phyloP scores from a whole-genome alignment of 164 flowering plant genomes.

The Echeveria elegans region DNA sequence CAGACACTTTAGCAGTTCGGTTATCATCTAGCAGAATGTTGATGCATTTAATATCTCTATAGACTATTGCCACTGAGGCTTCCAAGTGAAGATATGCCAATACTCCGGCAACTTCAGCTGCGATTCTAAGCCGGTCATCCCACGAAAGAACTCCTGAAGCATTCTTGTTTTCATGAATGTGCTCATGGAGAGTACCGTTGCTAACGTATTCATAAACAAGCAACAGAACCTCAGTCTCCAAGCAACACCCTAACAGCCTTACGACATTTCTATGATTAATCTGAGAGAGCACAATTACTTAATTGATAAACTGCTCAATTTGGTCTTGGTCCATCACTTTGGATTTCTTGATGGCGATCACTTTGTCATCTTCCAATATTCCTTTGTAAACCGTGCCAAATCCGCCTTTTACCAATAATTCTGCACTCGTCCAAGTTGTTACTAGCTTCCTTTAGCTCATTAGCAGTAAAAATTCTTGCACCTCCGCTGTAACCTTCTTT shows the following conservation, averaged over 20 bases:
- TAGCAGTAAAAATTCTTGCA: conserved; percentile 4
- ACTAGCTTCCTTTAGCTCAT: conserved; percentile 23
- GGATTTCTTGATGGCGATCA: no score
- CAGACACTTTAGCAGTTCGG: conserved; percentile 28
- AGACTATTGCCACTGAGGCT: conserved; percentile 3
- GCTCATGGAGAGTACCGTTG: conserved; percentile 20
- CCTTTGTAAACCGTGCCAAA: no score
- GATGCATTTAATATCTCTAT: background rate
- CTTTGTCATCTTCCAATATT: no score
- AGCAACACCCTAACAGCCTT: conserved; percentile 5
- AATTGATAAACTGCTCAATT: conserved; percentile 38
- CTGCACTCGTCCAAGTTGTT: conserved; percentile 21
- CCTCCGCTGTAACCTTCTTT: background rate
- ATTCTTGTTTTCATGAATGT: conserved; percentile 16
- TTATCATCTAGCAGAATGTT: no score
- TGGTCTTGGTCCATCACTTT: no score
- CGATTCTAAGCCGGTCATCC: background rate
- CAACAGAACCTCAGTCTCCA: background rate
- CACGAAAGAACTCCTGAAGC: background rate
- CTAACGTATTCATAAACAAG: conserved; percentile 39
- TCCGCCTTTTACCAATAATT: conserved; percentile 39
- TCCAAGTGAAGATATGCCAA: background rate
- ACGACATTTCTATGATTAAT: conserved; percentile 36
- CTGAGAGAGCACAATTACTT: conserved; percentile 36
- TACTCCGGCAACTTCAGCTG: background rate